Evolutionary conservation across 345 rosid species (phyloP).

Genomic region (Brassica carinata): DNA sequence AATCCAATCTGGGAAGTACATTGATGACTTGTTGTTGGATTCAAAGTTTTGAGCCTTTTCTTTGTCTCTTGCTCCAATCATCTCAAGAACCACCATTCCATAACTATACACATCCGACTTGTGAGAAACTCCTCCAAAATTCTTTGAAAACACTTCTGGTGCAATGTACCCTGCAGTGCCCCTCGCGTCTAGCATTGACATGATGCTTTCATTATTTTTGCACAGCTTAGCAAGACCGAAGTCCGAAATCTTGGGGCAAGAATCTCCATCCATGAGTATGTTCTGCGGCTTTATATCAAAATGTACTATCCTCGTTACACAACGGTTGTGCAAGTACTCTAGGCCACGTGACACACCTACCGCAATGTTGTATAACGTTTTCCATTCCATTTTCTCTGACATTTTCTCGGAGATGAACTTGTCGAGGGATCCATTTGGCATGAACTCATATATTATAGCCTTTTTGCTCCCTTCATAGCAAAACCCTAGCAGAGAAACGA

Average conservation of each 20-base stretch:
- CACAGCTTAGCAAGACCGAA: conserved; percentile 59
- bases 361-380: conserved; percentile 40
- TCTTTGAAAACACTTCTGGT: conserved; percentile 45
- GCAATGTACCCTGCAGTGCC: conserved; percentile 60
- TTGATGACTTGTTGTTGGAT: conserved; percentile 6
- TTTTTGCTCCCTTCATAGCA: conserved; percentile 47
- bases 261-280: conserved; percentile 45
- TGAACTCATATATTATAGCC: conserved; percentile 39
- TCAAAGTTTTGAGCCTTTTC: conserved; percentile 1
- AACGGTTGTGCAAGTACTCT: conserved; percentile 55
- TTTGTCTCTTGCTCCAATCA: conserved; percentile 44
- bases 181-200: conserved; percentile 47
- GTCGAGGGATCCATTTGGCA: conserved; percentile 54
- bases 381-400: conserved; percentile 22
- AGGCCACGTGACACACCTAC: conserved; percentile 53
- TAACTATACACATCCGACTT: conserved; percentile 56
- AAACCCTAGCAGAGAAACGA: conserved; percentile 48
- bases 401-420: conserved; percentile 31
- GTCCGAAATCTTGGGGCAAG: conserved; percentile 54
- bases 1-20: conserved; percentile 38
- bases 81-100: conserved; percentile 55
- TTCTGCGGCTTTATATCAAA: conserved; percentile 61
- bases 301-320: conserved; percentile 55
- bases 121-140: conserved; percentile 45
- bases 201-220: conserved; percentile 39